Evolutionary conservation across 371 early-diverging fungal species (phyloP), one percentile per base, ranked within the genome.

Genomic region (Coemansia sp.): DNA sequence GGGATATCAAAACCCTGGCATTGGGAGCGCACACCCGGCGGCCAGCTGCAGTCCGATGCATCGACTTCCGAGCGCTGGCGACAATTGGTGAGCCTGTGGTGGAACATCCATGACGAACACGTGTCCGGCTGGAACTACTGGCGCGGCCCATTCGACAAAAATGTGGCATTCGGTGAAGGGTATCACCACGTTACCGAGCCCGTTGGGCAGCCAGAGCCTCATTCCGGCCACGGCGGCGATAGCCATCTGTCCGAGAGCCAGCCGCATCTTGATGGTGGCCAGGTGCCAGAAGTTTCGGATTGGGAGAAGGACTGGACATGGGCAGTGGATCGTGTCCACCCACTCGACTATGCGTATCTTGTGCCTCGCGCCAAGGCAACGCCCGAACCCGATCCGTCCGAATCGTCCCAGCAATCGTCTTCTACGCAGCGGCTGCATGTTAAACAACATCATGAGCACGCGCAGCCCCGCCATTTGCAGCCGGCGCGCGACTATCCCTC

Each of bases 1-100:
- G 98, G 98, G 2, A 66, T 80, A 2, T 77, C 82, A 34, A 98
- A 98, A 81, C 98, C 98, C 13, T 98, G 98, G 98, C 81, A 83
- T 51, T 84, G 82, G 71, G 83, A 84, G 49, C 82, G 88, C 36
- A 83, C 83, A 43, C 78, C 85, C n/a, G 85, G 86, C 41, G 88
- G 89, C 41, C 63, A 68, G 35, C 77, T 87, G 26, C 68, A 81
- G 55, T 76, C 81, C 20, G 80, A 78, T 20, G 67, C 82, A 38
- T 70, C 73, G 32, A 72, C 77, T 10, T 81, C 87, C 47, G 76
- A 78, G 47, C 83, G 83, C 56, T 78, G 83, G 39, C 68, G 70
- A 9, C 78, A 78, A 32, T 70, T 86, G 57, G 79, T 89, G 14
- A 82, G 82, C 58, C 57, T 77, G 39, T 91, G 91, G 91, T 91